Evolutionary conservation across 1,284 basidiomycete genomes (phyloP).

Genomic region (Ustilago loliicola): DNA sequence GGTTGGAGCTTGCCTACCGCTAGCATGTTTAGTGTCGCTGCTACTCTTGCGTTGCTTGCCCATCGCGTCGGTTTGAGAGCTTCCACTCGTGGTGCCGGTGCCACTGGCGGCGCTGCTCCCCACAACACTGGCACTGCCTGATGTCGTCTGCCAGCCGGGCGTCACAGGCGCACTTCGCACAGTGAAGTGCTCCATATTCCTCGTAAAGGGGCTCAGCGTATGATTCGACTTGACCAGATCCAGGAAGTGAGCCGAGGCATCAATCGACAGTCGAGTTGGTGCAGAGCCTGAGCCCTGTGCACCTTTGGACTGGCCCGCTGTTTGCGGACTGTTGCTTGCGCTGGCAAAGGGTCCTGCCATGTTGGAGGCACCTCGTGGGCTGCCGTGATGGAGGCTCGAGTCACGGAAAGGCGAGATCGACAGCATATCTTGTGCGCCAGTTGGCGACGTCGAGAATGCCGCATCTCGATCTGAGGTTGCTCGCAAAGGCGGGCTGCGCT

Average conservation of each 20-base stretch:
- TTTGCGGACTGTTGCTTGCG: slow-evolving; percentile 41
- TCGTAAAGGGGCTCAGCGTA: slow-evolving; percentile 65
- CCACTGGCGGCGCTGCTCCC: slow-evolving; percentile 52
- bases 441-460: slow-evolving; percentile 30
- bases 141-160: slow-evolving; percentile 46
- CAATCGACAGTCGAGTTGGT: slow-evolving; percentile 41
- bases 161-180: slow-evolving; percentile 64
- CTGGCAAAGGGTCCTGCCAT: slow-evolving; percentile 24
- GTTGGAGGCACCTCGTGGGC: slow-evolving; percentile 25
- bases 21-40: neutral
- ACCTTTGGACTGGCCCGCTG: slow-evolving; percentile 9
- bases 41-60: slow-evolving; percentile 13
- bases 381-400: slow-evolving; percentile 39
- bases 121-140: slow-evolving; percentile 34
- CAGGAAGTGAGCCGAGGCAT: slow-evolving; percentile 60
- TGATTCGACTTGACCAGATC: slow-evolving; percentile 66
- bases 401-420: slow-evolving; percentile 47
- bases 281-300: slow-evolving; percentile 22
- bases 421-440: slow-evolving; percentile 39
- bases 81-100: slow-evolving; percentile 43
- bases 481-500: slow-evolving; percentile 33
- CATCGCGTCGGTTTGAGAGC: slow-evolving; percentile 32
- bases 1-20: neutral
- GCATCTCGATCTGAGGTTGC: slow-evolving; percentile 20
- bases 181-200: slow-evolving; percentile 63